Conservation (phyloP, 2,329 filamentous ascomycete species). For the Coniochaeta sp. region DNA sequence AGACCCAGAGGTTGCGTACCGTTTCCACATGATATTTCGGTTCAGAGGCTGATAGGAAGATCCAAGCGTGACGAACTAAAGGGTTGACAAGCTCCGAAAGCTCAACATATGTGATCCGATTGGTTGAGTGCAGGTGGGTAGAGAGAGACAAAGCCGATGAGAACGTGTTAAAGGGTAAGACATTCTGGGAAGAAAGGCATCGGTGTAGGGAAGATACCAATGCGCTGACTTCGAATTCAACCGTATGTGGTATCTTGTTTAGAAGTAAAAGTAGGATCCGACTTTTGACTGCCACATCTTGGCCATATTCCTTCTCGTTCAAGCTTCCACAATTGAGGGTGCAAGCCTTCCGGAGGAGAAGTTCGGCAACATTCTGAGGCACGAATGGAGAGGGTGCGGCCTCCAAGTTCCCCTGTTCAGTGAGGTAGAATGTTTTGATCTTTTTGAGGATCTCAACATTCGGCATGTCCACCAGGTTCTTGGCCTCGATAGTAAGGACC, state of each 20-base stretch:
- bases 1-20: slow-evolving; percentile 75
- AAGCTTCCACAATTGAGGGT: slow-evolving; percentile 42
- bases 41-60: slow-evolving; percentile 68
- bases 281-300: slow-evolving; percentile 48
- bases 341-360: slow-evolving; percentile 56
- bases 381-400: slow-evolving; percentile 52
- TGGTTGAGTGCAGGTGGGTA: slow-evolving; percentile 46
- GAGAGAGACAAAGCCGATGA: slow-evolving; percentile 52
- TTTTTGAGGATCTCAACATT: slow-evolving; percentile 50
- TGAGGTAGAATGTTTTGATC: slow-evolving; percentile 60
- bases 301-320: slow-evolving; percentile 27
- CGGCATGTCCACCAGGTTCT: slow-evolving; percentile 22
- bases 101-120: slow-evolving; percentile 43
- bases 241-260: slow-evolving; percentile 40
- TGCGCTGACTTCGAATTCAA: slow-evolving; percentile 35
- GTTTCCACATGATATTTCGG: slow-evolving; percentile 95
- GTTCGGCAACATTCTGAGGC: slow-evolving; percentile 46
- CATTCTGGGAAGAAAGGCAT: slow-evolving; percentile 30
- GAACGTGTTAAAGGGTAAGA: slow-evolving; percentile 45
- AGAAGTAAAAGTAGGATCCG: slow-evolving; percentile 53
- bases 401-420: slow-evolving; percentile 64
- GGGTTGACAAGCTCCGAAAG: slow-evolving; percentile 57
- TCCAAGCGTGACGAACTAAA: slow-evolving; percentile 70
- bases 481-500: slow-evolving; percentile 16
- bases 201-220: slow-evolving; percentile 44